Evolutionary conservation across 306 rosid species (phyloP), one percentile per base, ranked within the genome.

Genomic region (Neltuma alba): DNA sequence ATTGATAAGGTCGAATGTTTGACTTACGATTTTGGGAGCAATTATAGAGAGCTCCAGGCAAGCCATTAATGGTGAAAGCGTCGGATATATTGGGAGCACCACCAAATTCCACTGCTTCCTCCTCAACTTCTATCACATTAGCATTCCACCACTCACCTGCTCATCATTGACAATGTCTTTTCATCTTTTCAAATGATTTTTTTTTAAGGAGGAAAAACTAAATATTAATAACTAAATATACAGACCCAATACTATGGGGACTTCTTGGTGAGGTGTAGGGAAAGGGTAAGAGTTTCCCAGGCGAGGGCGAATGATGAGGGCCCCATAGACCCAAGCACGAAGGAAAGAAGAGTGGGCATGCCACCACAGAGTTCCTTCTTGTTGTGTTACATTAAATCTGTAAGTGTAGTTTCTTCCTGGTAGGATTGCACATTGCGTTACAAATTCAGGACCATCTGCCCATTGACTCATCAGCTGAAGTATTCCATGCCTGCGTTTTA

Each of bases 361-460:
- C 91, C 91, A 89, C 93, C 93, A 89, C 0, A 87, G 83, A 5
- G 91, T 89, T 5, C 93, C 93, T 54, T 89, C 91, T 45, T 89
- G 89, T 21, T 74, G 81, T 23, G 79, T 89, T 68, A 89, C 72
- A 0, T 85, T 81, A 52, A 89, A 89, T 55, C 52, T 87, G 37
- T 89, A 81, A 1, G 87, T 77, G 33, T 83, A 89, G 2, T 4
- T 85, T 0, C 30, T 7, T 3, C 87, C 88, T 0, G 91, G 75
- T 1, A 6, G 76, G 6, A 89, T 87, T 9, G 91, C 84, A 34
- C 91, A 89, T 41, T 89, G 93, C 7, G 89, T 89, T 45, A 80
- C 79, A 72, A 74, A 85, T 30, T 2, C 83, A 0, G 91, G 93
- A 41, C 93, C 93, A 47, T 89, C 93, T 2, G 93, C 85, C 93